Evolutionary conservation across 306 rosid genomes (phyloP).

Genomic region (Castanopsis chinensis): DNA sequence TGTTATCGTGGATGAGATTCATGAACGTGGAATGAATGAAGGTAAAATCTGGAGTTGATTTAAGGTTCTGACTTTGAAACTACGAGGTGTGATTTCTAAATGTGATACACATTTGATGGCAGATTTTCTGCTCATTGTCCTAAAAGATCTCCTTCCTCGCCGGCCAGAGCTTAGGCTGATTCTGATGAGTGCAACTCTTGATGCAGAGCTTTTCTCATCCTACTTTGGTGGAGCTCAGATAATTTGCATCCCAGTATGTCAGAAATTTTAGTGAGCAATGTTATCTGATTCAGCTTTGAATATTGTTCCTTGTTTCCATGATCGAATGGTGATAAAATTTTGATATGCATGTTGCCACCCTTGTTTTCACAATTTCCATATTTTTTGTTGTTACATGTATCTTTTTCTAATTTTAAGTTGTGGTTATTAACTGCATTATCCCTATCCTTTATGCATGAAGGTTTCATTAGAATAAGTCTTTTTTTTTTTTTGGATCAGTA

Average conservation of each 20-base stretch:
- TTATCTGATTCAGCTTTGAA: not conserved
- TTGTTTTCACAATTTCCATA: not conserved
- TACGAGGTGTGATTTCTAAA: conserved; percentile 31
- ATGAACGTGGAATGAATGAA: conserved; percentile 99
- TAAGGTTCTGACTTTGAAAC: conserved; percentile 24
- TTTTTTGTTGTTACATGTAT: not conserved
- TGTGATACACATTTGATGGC: conserved; percentile 39
- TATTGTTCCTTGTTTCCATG: not conserved
- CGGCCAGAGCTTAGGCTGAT: conserved; percentile 83
- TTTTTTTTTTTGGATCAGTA: too few relatives aligned
- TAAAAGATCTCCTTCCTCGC: conserved; percentile 84
- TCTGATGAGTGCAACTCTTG: conserved; percentile 99
- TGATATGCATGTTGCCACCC: not conserved
- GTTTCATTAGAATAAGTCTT: not conserved
- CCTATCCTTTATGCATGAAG: not conserved
- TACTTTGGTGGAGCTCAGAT: conserved; percentile 67
- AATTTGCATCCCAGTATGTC: conserved; percentile 69
- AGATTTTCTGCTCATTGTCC: conserved; percentile 96
- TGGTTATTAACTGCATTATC: not conserved
- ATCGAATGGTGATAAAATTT: not conserved
- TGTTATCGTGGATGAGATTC: conserved; percentile 97
- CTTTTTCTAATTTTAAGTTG: not conserved
- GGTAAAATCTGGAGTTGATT: conserved; percentile 49
- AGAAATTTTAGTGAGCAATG: not conserved
- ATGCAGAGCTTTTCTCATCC: conserved; percentile 82